Evolutionary conservation across 768 basidiomycete genomes (phyloP).

Genomic region (Mycena floridula): DNA sequence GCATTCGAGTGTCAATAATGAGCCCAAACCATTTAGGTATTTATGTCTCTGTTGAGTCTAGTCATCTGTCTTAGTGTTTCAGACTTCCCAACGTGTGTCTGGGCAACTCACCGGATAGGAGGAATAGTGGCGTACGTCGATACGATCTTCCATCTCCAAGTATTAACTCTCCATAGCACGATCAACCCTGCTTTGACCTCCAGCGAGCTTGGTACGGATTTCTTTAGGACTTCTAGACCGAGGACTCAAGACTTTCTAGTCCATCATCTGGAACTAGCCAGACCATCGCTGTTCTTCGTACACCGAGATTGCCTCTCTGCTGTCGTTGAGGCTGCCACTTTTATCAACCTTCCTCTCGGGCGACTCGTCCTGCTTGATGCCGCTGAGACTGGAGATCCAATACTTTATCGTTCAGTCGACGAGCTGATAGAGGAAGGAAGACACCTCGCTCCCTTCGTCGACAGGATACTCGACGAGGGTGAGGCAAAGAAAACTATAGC

Average conservation of each 20-base stretch:
- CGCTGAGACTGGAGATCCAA: constrained; percentile 3
- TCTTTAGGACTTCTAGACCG: neutral
- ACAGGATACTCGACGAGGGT: constrained; percentile 28
- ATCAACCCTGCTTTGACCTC: constrained; percentile 13
- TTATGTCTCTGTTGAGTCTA: no score
- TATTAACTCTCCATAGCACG: constrained; percentile 5
- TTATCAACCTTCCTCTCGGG: constrained; percentile 11
- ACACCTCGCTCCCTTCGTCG: constrained; percentile 26
- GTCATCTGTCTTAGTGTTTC: no score
- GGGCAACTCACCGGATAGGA: constrained; percentile 37
- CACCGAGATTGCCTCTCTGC: constrained; percentile 22
- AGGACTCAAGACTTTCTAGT: constrained; percentile 4
- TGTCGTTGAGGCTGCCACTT: constrained; percentile 22
- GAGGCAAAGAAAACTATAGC: constrained; percentile 41
- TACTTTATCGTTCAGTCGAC: constrained; percentile 17
- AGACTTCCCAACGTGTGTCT: constrained; percentile 32
- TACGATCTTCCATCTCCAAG: neutral
- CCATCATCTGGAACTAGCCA: constrained; percentile 31
- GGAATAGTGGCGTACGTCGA: constrained; percentile 30
- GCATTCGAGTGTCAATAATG: constrained; percentile 30
- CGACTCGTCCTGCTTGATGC: constrained; percentile 23
- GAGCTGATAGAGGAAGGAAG: constrained; percentile 25
- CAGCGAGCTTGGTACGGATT: constrained; percentile 10
- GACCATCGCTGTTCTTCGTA: constrained; percentile 26
- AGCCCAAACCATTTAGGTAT: constrained; percentile 40